phyloP scores from a whole-genome alignment of 768 basidiomycete genomes.

The Suillus sp. region DNA sequence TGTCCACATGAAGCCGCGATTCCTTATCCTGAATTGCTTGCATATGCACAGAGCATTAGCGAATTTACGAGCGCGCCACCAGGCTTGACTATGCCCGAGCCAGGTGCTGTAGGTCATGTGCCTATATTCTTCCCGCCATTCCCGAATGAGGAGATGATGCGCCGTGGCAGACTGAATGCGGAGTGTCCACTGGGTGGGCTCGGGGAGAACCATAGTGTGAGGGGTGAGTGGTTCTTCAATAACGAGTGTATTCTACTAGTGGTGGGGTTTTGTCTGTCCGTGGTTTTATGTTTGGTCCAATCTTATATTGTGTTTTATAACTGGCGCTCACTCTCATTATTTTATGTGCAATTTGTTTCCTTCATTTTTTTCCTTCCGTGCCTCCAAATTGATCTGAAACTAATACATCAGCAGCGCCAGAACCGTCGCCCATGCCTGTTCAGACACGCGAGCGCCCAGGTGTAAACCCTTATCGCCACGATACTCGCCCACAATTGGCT shows the following conservation, averaged over 20 bases:
- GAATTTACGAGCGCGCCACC: constrained; percentile 89
- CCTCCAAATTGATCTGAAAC: constrained; percentile 15
- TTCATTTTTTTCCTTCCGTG: background rate
- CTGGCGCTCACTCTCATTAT: background rate
- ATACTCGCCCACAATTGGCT: constrained; percentile 60
- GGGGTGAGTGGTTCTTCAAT: constrained; percentile 49
- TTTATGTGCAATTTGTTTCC: background rate
- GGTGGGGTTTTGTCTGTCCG: background rate
- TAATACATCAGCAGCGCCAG: constrained; percentile 48
- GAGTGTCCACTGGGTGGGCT: constrained; percentile 77
- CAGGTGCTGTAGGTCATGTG: constrained; percentile 65
- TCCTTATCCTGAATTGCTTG: constrained; percentile 79
- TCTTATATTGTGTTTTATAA: background rate
- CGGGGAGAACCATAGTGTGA: constrained; percentile 83
- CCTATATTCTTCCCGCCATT: constrained; percentile 89
- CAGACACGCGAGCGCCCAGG: constrained; percentile 51
- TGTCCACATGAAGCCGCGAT: constrained; percentile 56
- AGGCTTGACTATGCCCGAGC: constrained; percentile 70
- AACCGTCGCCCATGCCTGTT: constrained; percentile 56
- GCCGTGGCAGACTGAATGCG: constrained; percentile 75
- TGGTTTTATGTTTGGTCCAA: background rate
- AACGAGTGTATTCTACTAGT: constrained; percentile 5
- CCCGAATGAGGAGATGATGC: constrained; percentile 91
- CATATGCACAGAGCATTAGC: constrained; percentile 83
- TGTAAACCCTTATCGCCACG: constrained; percentile 71